Evolutionary conservation across 169 alveolate genomes (phyloP).

Genomic region (Eimeria nieschulzi): DNA sequence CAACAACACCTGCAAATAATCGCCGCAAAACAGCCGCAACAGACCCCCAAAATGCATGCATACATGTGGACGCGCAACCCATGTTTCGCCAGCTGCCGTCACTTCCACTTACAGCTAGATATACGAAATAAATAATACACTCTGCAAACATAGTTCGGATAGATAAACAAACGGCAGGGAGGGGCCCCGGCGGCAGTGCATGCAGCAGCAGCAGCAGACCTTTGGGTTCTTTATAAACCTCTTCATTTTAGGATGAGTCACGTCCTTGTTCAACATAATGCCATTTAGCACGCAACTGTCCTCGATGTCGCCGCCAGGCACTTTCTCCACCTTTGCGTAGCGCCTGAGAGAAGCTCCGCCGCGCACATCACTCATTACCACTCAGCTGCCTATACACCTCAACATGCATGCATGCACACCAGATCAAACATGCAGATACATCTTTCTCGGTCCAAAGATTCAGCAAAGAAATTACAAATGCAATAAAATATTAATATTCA

Average conservation of each 20-base stretch:
- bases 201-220: constrained; percentile 47
- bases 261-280: constrained; percentile 97
- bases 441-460: neutral
- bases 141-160: too few relatives aligned
- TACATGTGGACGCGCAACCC: neutral
- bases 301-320: constrained; percentile 99
- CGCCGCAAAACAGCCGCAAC: neutral
- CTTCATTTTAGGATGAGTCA: constrained; percentile 98
- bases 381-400: neutral
- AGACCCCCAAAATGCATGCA: too few relatives aligned
- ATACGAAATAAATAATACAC: too few relatives aligned
- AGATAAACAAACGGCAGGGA: too few relatives aligned
- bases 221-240: constrained; percentile 95
- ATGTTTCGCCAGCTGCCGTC: neutral
- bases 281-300: constrained; percentile 97
- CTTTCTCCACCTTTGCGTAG: constrained; percentile 97
- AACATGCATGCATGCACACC: neutral
- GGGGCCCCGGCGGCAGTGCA: too few relatives aligned
- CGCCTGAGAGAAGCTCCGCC: neutral
- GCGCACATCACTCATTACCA: neutral
- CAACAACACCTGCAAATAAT: constrained; percentile 87
- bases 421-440: neutral
- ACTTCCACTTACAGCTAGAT: neutral
- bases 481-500: too few relatives aligned
- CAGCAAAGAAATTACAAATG: too few relatives aligned